Percentiles rank a stretch among this genome's conserved stretches.
phyloP scores from a whole-genome alignment of 805 yeast species.

The Saturnispora halmiae region DNA sequence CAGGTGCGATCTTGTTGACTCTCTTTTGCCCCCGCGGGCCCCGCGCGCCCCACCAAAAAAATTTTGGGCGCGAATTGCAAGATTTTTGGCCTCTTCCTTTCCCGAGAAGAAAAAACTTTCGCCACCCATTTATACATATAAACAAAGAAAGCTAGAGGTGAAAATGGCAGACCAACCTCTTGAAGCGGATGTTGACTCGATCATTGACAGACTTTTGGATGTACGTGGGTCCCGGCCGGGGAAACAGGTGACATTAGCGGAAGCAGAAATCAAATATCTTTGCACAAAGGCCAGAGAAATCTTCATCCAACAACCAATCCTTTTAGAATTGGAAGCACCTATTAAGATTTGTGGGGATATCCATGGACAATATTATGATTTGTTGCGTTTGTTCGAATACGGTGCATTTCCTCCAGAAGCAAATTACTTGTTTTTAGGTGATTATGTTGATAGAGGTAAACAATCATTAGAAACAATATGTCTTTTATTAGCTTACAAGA shows the following conservation, averaged over 20 bases:
- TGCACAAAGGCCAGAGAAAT: conserved; percentile 98
- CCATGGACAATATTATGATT: conserved; percentile 96
- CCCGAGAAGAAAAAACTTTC: no score
- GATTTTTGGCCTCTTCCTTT: neutral
- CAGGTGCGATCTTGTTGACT: no score
- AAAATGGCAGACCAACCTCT: conserved; percentile 27
- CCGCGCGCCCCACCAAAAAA: no score
- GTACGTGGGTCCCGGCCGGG: conserved; percentile 99
- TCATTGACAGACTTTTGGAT: conserved; percentile 91
- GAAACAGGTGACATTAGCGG: conserved; percentile 87
- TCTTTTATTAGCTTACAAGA: conserved; percentile 86
- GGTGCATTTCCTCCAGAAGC: conserved; percentile 99
- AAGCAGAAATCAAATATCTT: conserved; percentile 86
- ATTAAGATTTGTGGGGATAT: conserved; percentile 96
- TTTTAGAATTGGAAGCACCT: conserved; percentile 94
- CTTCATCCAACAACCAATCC: conserved; percentile 93
- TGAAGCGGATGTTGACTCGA: conserved; percentile 94
- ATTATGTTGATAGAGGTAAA: conserved; percentile 97
- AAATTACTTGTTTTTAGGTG: conserved; percentile 90
- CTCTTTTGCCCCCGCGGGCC: no score
- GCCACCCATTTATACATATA: no score
- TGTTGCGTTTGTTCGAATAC: conserved; percentile 89
- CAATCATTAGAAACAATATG: conserved; percentile 96
- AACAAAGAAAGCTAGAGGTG: neutral
- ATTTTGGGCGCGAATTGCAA: no score